Evolutionary conservation across 768 basidiomycete species (phyloP).

Genomic region (Naganishia kalamii): DNA sequence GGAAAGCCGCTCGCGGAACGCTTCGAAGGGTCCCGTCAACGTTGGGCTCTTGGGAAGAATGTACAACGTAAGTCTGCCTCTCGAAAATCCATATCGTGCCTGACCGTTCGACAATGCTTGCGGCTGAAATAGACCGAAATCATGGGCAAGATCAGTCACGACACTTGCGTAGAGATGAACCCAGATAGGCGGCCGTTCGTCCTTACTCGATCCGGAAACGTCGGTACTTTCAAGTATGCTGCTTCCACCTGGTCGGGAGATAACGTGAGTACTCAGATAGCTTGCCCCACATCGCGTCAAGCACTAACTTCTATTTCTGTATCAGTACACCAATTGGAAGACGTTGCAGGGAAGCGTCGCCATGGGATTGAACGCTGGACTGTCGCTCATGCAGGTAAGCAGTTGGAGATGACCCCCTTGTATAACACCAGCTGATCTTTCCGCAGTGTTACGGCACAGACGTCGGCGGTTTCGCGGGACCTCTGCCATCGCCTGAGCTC

Average conservation of each 20-base stretch:
- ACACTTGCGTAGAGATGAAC: constrained; percentile 28
- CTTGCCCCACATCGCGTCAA: too few relatives aligned
- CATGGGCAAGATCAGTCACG: constrained; percentile 26
- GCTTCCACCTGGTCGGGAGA: constrained; percentile 43
- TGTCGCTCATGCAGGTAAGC: constrained; percentile 37
- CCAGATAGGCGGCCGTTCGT: constrained; percentile 40
- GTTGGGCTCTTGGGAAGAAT: constrained; percentile 40
- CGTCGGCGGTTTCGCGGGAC: constrained; percentile 45
- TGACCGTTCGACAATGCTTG: constrained; percentile 10
- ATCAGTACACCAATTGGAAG: constrained; percentile 35
- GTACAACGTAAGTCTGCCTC: constrained; percentile 32
- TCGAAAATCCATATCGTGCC: not conserved
- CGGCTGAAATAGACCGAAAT: constrained; percentile 19
- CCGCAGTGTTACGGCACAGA: constrained; percentile 39
- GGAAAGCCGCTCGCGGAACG: constrained; percentile 21
- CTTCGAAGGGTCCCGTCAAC: constrained; percentile 26
- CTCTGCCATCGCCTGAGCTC: constrained; percentile 39
- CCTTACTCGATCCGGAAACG: constrained; percentile 43
- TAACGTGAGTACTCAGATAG: constrained; percentile 28
- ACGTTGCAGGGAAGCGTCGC: constrained; percentile 43
- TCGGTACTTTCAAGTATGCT: constrained; percentile 42
- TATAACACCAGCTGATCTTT: not conserved
- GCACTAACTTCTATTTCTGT: not conserved
- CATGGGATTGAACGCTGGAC: constrained; percentile 39
- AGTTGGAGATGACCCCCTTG: not conserved